Conservation (phyloP, 768 basidiomycete genomes). For the Myochromella boudieri region DNA sequence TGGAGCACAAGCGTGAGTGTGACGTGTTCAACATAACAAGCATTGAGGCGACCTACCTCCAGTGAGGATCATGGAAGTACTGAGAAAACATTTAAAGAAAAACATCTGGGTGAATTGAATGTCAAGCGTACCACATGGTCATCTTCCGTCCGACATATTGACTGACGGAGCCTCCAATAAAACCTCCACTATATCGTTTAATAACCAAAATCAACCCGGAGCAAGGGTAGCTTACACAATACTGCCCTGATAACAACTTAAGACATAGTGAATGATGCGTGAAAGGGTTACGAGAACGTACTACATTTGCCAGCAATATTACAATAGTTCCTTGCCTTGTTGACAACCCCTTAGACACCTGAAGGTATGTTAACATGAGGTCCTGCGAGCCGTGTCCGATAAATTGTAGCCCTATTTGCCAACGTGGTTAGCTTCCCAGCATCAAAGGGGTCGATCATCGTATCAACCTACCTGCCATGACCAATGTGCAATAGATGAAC, state of each 20-base stretch:
- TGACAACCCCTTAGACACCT: conserved; percentile 50
- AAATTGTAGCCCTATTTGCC: conserved; percentile 48
- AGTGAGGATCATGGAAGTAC: background rate
- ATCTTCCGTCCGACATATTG: conserved; percentile 15
- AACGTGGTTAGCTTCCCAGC: background rate
- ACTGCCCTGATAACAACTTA: background rate
- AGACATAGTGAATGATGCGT: background rate
- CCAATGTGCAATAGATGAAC: conserved; percentile 71
- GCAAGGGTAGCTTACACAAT: conserved; percentile 3
- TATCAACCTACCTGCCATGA: conserved; percentile 9
- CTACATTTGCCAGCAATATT: conserved; percentile 57
- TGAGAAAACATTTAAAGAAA: background rate
- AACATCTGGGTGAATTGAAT: background rate
- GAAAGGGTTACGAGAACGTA: background rate
- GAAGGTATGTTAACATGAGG: conserved; percentile 61
- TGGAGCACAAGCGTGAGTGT: conserved; percentile 34
- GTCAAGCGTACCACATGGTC: conserved; percentile 11
- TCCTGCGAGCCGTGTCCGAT: conserved; percentile 54
- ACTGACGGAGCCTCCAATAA: conserved; percentile 13
- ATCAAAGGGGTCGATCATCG: background rate
- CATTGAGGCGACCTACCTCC: no score
- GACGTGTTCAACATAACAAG: no score
- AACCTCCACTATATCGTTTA: conserved; percentile 8
- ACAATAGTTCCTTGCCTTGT: conserved; percentile 50
- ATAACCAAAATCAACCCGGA: background rate